These are phyloP conservation scores for Boletus pseudopeckii DNA, from an alignment of 768 basidiomycete species.

Conservation along the genomic window DNA sequence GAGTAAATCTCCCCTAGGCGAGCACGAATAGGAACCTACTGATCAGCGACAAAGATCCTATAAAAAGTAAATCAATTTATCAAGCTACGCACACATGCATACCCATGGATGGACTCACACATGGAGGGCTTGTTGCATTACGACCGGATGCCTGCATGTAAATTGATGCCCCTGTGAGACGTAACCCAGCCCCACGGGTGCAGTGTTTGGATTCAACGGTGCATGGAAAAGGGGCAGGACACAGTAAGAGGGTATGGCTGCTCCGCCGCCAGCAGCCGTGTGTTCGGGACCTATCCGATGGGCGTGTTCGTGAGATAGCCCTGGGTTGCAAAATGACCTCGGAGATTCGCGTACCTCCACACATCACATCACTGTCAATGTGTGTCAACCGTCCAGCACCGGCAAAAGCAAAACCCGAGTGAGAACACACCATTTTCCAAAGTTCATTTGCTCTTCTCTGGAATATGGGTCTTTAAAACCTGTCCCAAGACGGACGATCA, in stretches of 20 bases:
- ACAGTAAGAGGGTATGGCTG: conserved; percentile 53
- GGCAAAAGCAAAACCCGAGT: not conserved
- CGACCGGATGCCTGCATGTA: conserved; percentile 49
- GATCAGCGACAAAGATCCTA: conserved; percentile 58
- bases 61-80: not conserved
- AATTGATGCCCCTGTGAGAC: conserved; percentile 55
- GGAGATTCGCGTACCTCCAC: conserved; percentile 35
- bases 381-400: not conserved
- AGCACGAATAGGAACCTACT: conserved; percentile 22
- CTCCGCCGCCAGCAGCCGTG: conserved; percentile 32
- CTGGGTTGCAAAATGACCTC: not conserved
- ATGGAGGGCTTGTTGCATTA: conserved; percentile 54
- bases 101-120: conserved; percentile 40
- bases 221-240: conserved; percentile 52
- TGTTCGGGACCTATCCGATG: conserved; percentile 48
- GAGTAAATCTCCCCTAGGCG: not conserved
- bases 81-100: accelerated
- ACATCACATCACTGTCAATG: conserved; percentile 45
- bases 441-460: conserved; percentile 50
- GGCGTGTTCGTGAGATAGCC: not conserved
- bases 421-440: conserved; percentile 48
- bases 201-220: conserved; percentile 27
- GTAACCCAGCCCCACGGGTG: conserved; percentile 39
- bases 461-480: conserved; percentile 66
- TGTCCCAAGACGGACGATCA: conserved; percentile 12